Base-by-base conservation (phyloP, 148 eudicot genomes). In the Rhododendron molle region DNA sequence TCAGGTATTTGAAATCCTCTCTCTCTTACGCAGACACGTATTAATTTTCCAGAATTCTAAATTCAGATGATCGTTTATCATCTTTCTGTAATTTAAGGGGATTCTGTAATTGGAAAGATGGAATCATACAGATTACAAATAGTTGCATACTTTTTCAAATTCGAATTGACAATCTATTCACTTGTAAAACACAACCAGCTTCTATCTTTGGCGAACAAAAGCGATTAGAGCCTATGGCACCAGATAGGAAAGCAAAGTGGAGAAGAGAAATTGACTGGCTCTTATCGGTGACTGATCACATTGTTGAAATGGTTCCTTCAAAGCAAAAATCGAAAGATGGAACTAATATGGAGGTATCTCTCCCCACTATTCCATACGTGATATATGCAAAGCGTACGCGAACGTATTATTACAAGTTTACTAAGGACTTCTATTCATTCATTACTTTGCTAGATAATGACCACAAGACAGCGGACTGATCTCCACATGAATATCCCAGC, bases 201-300 rank as follows among this genome's bases (percentile, higher is more conserved):
- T 95, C 98, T 72, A 93, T 91, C 2, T 95, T 93, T 83, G 98
- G 94, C 0, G 98, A 95, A 81, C 90, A 88, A 73, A 81, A 85
- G 81, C 89, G 87, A 72, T 50, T 95, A 69, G 95, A 92, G 84
- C 96, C 98, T 26, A 95, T 95, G 95, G 50, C 90, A 12, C 86
- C 89, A 18, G 95, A 92, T 12, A 91, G 90, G 47, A 91, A 90
- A 86, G 84, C 90, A 67, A 90, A 93, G 83, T 95, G 98, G 98
- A 92, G 88, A 38, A 93, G 88, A 78, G 95, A 92, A 88, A 93
- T 95, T 11, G 96, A 92, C 43, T 95, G 98, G 96, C 87, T 92
- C 47, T 83, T 95, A 60, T 95, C 98, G 21, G 98, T 95, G 56
- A 91, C 98, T 2, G 93, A 95, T 87, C 90, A 89, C 84, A 91